Evolutionary conservation across 495 filamentous ascomycete species (phyloP), one percentile per base, ranked within the genome.

Genomic region (Extremus antarcticus): DNA sequence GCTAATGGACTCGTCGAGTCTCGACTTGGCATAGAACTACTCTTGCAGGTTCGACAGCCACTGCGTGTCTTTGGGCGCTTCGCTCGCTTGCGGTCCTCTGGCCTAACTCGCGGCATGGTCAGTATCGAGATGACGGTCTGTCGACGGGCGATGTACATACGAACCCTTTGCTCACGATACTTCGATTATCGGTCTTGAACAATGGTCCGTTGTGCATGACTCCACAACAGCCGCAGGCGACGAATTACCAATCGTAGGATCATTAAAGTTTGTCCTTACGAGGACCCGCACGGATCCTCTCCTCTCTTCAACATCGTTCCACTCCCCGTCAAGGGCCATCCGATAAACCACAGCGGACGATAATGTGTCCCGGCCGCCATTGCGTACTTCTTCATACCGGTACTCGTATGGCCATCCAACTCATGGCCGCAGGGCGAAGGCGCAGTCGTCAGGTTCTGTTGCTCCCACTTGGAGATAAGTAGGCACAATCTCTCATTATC

Each of bases 1-100:
- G n/a, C 29, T 35, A 13, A 35, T 13, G 13, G 29, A 16, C 29
- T 11, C 29, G 21, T 55, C 3, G 45, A 2, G 38, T 16, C 15
- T 23, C 15, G 17, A 16, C 10, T 46, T 17, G 13, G 47, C 32
- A 23, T 11, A 23, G 21, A 29, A 16, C 29, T 39, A 38, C 35
- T 48, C 45, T 47, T 48, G 45, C 53, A 55, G 21, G 53, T 55
- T 4, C 35, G 45, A 29, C 53, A 55, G 43, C 53, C 53, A 4
- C 38, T 48, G 10, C 47, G 24, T 13, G 53, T 55, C 35, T 55
- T 55, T 3, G 43, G 53, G 13, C 43, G 43, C 17, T 39, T 48
- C 3, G 25, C 25, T 13, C 46, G 46, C 23, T 48, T 48, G 20
- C 46, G 46, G 23, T 48, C 21, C 19, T 13, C 46, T 9, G 46